Conservation (phyloP, 2,329 filamentous ascomycete species). For the Arthrinium phaeospermum region DNA sequence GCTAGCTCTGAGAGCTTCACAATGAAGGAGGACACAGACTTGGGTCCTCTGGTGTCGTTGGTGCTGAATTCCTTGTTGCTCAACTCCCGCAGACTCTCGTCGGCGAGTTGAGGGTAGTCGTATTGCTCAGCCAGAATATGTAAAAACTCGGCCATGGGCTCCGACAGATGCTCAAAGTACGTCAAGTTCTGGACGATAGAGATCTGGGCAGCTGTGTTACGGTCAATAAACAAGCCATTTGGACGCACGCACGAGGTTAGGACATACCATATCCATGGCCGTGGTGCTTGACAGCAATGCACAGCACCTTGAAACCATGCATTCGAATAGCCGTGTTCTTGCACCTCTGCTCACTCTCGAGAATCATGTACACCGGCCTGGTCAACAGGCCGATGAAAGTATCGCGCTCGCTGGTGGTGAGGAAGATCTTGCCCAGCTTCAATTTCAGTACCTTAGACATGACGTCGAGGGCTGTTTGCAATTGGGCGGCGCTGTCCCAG, state of each 20-base stretch:
- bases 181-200: conserved; percentile 97
- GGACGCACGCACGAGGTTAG: not conserved
- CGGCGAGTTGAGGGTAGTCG: conserved; percentile 92
- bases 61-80: conserved; percentile 98
- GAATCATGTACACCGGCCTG: conserved; percentile 87
- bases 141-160: conserved; percentile 98
- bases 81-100: conserved; percentile 91
- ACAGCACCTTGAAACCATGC: conserved; percentile 97
- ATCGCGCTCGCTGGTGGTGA: conserved; percentile 95
- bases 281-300: conserved; percentile 96
- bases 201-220: conserved; percentile 80
- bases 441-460: conserved; percentile 97
- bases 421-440: conserved; percentile 89
- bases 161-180: conserved; percentile 98
- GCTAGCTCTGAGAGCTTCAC: conserved; percentile 91
- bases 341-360: conserved; percentile 91
- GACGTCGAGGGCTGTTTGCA: conserved; percentile 86
- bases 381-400: conserved; percentile 94
- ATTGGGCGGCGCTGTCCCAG: conserved; percentile 89
- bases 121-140: conserved; percentile 97
- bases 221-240: conserved; percentile 33
- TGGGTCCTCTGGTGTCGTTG: conserved; percentile 93
- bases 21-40: conserved; percentile 94
- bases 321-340: conserved; percentile 90
- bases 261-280: conserved; percentile 88